These are phyloP conservation scores for Paxillus involutus DNA, from an alignment of 768 basidiomycete genomes.

Conservation along the genomic window DNA sequence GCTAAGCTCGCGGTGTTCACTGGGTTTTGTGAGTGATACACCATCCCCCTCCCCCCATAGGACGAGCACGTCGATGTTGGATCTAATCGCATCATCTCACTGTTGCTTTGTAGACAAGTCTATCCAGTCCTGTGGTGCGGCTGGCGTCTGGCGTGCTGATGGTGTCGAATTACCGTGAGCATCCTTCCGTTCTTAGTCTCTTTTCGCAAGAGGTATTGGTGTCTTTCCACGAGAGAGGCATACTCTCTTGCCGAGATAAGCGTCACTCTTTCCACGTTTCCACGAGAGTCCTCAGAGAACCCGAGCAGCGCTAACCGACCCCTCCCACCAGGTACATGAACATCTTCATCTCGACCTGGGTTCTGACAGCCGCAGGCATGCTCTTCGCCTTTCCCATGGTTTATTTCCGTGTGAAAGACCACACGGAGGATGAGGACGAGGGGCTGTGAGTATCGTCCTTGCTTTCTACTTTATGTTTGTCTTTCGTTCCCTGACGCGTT, in stretches of 20 bases:
- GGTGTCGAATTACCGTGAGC: constrained; percentile 61
- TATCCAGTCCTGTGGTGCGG: constrained; percentile 72
- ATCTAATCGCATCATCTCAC: background rate
- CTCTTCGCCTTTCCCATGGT: constrained; percentile 74
- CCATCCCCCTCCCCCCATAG: background rate
- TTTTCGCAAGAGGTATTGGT: too few species aligned
- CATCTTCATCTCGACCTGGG: constrained; percentile 75
- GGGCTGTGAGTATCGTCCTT: constrained; percentile 38
- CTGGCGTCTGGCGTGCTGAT: constrained; percentile 73
- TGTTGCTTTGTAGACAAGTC: constrained; percentile 53
- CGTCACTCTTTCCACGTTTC: too few species aligned
- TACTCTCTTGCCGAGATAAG: too few species aligned
- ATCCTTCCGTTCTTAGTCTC: background rate
- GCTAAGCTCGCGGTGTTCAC: constrained; percentile 77
- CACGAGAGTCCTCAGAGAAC: too few species aligned
- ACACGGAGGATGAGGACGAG: constrained; percentile 52
- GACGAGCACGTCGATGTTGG: background rate
- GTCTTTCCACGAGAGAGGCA: too few species aligned
- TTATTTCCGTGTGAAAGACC: constrained; percentile 62
- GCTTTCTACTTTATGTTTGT: too few species aligned
- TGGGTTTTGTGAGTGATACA: constrained; percentile 67
- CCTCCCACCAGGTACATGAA: constrained; percentile 54
- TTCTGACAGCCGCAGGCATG: constrained; percentile 61
- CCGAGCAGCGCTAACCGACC: background rate
- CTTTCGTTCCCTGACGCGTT: too few species aligned